Percentiles rank a stretch among this genome's conserved stretches.
Conservation (phyloP, 306 rosid genomes). For the Datisca glomerata region DNA sequence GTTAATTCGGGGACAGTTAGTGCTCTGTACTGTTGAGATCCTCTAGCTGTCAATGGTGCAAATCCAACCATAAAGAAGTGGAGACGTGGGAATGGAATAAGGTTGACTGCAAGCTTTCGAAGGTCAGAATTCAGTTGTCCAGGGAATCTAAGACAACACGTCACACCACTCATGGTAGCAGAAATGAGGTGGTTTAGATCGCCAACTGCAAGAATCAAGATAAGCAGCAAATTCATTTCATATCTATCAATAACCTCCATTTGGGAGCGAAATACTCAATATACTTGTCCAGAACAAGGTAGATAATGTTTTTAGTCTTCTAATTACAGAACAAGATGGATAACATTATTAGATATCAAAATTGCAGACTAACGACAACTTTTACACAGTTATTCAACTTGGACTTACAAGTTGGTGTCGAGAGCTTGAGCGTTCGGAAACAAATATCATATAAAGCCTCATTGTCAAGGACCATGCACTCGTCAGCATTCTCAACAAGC, state of each 20-base stretch:
- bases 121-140: conserved; percentile 73
- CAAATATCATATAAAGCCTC: conserved; percentile 85
- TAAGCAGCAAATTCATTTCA: not conserved
- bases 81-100: conserved; percentile 81
- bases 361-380: not conserved
- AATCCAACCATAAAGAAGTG: conserved; percentile 92
- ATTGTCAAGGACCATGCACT: conserved; percentile 83
- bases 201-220: conserved; percentile 36
- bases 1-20: conserved; percentile 38
- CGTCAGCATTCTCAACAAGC: conserved; percentile 84
- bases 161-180: conserved; percentile 84
- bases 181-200: conserved; percentile 85
- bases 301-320: too few species aligned
- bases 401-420: conserved; percentile 62
- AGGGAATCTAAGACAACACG: conserved; percentile 79
- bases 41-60: conserved; percentile 84
- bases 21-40: conserved; percentile 76
- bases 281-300: too few species aligned
- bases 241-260: not conserved
- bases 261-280: not conserved
- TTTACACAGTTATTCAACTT: not conserved
- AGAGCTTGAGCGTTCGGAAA: conserved; percentile 77
- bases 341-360: not conserved
- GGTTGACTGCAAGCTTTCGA: conserved; percentile 73
- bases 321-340: too few species aligned